Evolutionary conservation across 257 asterid species (phyloP), one percentile per base, ranked within the genome.

Genomic region (Voacanga thouarsii): DNA sequence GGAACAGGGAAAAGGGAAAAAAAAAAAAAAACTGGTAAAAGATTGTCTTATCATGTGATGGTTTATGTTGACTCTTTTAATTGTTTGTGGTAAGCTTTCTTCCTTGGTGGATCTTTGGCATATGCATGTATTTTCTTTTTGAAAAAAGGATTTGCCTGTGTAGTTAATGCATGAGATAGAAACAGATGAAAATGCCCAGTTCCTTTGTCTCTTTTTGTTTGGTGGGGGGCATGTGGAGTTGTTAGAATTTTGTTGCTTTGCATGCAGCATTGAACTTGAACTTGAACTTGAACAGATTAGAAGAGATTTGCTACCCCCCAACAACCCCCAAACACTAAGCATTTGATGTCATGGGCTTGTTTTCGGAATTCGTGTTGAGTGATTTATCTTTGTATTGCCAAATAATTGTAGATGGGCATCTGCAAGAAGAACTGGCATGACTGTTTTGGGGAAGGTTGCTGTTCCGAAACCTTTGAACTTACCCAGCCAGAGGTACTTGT

Each of bases 401-500:
- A 75, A 43, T 82, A 59, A 68, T 85, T 79, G 67, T 80, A 96
- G 99, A 85, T 87, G 94, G 96, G 92, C 90, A 71, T 82, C 94
- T 89, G 91, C 94, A 76, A 93, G 96, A 86, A 89, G 96, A 90
- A 89, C 97, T 72, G 97, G 97, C 76, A 92, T 92, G 98, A 93
- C 96, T 74, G 97, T 90, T 63, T 84, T 92, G 77, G 98, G 99
- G 51, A 96, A 93, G 87, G 98, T 94, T 83, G 85, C 97, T 85
- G 99, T 88, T 81, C 99, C 99, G 30, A 96, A 96, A 81, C 99
- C 99, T 78, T 81, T 96, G 83, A 96, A 96, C 86, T 89, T 93
- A 83, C 99, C 99, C 43, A 96, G 99, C 83, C 99, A 96, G 74
- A 84, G 93, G 99, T 96, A 90, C 59, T 74, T 82, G 66, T 79